These are phyloP conservation scores for Colletotrichum tofieldiae DNA, from an alignment of 2,329 filamentous ascomycete genomes.

Conservation along the genomic window DNA sequence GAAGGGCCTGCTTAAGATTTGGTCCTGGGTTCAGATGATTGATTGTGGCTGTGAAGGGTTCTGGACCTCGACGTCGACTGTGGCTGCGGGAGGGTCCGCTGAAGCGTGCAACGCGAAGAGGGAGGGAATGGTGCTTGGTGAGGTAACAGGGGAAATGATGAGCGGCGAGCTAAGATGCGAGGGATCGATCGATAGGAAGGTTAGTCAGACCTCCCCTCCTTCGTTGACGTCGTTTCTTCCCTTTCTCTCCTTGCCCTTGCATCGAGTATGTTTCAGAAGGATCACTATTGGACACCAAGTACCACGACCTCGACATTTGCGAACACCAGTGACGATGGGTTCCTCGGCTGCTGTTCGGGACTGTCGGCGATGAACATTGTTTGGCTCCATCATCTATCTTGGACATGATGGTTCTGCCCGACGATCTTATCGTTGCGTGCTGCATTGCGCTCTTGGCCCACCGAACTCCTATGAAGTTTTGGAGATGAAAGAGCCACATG, in stretches of 20 bases:
- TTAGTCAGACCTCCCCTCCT: background rate
- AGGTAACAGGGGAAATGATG: background rate
- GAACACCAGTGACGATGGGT: background rate
- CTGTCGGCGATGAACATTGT: background rate
- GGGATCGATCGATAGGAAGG: constrained; percentile 9
- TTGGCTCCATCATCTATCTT: background rate
- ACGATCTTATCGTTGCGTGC: background rate
- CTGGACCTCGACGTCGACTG: constrained; percentile 11
- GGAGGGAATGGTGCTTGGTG: background rate
- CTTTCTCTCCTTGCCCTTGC: background rate
- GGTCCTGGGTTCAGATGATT: background rate
- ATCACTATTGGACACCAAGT: background rate
- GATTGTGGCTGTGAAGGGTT: constrained; percentile 15
- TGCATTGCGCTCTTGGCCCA: background rate
- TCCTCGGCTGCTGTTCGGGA: background rate
- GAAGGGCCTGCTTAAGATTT: background rate
- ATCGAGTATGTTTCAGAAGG: background rate
- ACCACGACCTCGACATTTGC: background rate
- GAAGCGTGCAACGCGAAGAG: background rate
- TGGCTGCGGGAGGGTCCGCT: constrained; percentile 28
- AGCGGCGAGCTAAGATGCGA: background rate
- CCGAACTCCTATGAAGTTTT: background rate
- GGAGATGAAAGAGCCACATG: background rate
- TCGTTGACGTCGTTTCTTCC: background rate
- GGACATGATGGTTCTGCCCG: background rate